Percentiles rank a stretch among this genome's conserved stretches.
Conservation (phyloP, 2,329 filamentous ascomycete genomes). For the Teratosphaeriaceae sp. region DNA sequence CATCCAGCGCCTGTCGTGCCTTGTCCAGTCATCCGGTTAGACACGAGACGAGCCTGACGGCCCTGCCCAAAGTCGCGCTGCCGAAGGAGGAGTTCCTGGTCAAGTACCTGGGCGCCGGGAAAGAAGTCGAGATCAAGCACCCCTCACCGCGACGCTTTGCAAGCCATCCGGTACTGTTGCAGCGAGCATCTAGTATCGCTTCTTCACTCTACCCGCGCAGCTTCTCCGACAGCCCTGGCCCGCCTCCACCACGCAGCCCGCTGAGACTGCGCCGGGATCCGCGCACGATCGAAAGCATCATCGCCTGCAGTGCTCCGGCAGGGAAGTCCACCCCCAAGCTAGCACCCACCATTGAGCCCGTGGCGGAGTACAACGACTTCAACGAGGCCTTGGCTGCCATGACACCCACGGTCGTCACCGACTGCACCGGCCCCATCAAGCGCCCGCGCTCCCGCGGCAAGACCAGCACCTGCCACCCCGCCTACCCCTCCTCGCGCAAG, state of each 20-base stretch:
- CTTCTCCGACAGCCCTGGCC: slow-evolving; percentile 27
- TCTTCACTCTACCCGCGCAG: slow-evolving; percentile 21
- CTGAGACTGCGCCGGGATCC: slow-evolving; percentile 22
- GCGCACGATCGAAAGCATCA: slow-evolving; percentile 21
- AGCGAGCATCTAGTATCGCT: slow-evolving; percentile 27
- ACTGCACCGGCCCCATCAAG: slow-evolving; percentile 28
- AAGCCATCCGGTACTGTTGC: slow-evolving; percentile 24
- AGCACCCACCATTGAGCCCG: slow-evolving; percentile 24
- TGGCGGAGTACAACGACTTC: slow-evolving; percentile 15
- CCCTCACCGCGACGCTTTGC: slow-evolving; percentile 23
- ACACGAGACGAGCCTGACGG: background rate
- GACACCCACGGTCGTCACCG: slow-evolving; percentile 24
- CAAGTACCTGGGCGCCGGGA: slow-evolving; percentile 19
- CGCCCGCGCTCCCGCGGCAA: slow-evolving; percentile 22
- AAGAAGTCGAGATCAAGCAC: slow-evolving; percentile 25
- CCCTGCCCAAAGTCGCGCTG: slow-evolving; percentile 17
- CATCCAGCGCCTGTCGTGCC: slow-evolving; percentile 16
- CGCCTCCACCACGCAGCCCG: slow-evolving; percentile 29
- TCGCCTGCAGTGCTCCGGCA: slow-evolving; percentile 9
- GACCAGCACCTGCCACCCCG: slow-evolving; percentile 10
- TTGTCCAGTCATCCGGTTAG: slow-evolving; percentile 18
- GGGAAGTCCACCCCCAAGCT: slow-evolving; percentile 21
- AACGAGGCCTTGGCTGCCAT: slow-evolving; percentile 19
- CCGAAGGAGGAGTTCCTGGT: slow-evolving; percentile 25
- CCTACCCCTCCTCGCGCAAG: slow-evolving; percentile 16